phyloP scores from a whole-genome alignment of 177 flowering plant genomes.

The Vitis hybrid region DNA sequence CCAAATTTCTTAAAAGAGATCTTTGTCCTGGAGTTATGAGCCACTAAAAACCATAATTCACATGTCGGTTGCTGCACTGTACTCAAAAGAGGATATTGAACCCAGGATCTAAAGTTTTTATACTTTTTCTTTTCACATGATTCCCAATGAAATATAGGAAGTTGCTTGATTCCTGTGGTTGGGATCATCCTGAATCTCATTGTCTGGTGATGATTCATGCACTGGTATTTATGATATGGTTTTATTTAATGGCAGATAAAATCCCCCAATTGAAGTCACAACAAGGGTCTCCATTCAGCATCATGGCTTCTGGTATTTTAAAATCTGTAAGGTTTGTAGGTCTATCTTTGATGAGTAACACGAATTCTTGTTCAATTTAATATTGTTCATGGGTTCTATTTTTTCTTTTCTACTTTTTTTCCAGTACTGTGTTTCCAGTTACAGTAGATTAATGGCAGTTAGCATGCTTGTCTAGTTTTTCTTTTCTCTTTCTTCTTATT shows the following conservation, averaged over 20 bases:
- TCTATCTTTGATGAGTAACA: too few species aligned
- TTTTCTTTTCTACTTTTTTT: too few species aligned
- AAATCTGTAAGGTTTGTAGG: constrained; percentile 21
- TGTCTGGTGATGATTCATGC: neutral
- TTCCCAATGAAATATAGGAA: constrained; percentile 1
- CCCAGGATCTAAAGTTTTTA: neutral
- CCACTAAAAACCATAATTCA: too few species aligned
- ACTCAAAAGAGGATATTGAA: neutral
- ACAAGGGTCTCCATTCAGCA: neutral
- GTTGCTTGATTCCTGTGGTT: constrained; percentile 3
- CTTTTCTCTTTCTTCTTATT: too few species aligned
- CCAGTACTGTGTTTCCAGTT: too few species aligned
- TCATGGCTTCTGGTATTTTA: constrained; percentile 18
- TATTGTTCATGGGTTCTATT: neutral
- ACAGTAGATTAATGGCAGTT: too few species aligned
- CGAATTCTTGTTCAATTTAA: neutral
- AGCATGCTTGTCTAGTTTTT: neutral
- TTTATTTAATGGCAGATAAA: constrained; percentile 5
- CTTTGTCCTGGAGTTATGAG: too few species aligned
- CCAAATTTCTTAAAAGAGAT: too few species aligned
- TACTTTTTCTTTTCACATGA: constrained; percentile 13
- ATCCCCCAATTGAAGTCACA: constrained; percentile 6
- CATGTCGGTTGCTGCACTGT: neutral
- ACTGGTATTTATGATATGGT: neutral
- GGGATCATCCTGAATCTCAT: constrained; percentile 1